Conservation (phyloP, 2,329 filamentous ascomycete genomes). For the Pyricularia grisea region DNA sequence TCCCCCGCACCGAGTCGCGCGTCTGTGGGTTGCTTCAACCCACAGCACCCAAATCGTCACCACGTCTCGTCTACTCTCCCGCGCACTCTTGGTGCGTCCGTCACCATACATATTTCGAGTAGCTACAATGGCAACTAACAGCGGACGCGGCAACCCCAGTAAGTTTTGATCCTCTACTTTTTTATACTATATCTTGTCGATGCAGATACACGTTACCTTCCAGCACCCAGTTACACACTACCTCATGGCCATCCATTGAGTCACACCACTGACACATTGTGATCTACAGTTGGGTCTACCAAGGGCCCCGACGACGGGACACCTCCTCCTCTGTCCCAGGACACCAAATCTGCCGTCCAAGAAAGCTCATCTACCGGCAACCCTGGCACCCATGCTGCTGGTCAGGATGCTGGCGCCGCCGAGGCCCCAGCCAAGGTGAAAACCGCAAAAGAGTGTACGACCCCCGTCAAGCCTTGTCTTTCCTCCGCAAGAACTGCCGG, state of each 20-base stretch:
- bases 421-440: slow-evolving; percentile 34
- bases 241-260: background rate
- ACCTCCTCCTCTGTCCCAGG: slow-evolving; percentile 29
- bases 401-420: slow-evolving; percentile 24
- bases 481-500: background rate
- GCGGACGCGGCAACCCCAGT: slow-evolving; percentile 38
- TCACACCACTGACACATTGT: slow-evolving; percentile 1
- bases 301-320: slow-evolving; percentile 29
- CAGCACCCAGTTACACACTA: background rate
- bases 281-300: slow-evolving; percentile 27
- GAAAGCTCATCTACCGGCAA: slow-evolving; percentile 19
- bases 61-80: slow-evolving; percentile 19
- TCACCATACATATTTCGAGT: slow-evolving; percentile 33
- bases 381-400: slow-evolving; percentile 24
- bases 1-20: background rate
- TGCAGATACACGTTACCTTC: background rate
- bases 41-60: slow-evolving; percentile 11
- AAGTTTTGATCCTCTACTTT: slow-evolving; percentile 12
- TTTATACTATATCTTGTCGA: background rate
- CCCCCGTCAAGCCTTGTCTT: background rate
- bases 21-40: background rate
- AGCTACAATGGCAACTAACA: slow-evolving; percentile 51
- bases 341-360: slow-evolving; percentile 30
- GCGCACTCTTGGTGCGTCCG: slow-evolving; percentile 50
- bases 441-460: slow-evolving; percentile 42